Percentiles rank a stretch among this genome's conserved stretches.
These are phyloP conservation scores for Agaricus blazei DNA, from an alignment of 768 basidiomycete genomes.

Conservation along the genomic window DNA sequence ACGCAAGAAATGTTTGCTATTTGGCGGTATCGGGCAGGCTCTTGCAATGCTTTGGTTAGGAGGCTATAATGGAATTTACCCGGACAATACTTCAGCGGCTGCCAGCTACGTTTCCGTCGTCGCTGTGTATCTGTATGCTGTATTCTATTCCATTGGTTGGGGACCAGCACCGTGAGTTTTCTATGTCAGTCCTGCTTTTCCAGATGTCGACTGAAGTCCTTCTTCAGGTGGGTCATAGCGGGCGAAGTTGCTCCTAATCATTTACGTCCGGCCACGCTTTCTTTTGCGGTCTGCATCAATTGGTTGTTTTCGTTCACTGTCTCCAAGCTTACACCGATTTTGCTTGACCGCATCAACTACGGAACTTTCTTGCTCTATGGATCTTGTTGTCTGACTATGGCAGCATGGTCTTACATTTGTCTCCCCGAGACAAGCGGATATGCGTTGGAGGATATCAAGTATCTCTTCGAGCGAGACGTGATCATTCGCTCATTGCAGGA, in stretches of 20 bases:
- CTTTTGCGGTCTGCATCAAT: conserved; percentile 33
- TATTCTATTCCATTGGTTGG: conserved; percentile 41
- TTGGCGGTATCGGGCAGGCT: conserved; percentile 45
- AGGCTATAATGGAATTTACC: conserved; percentile 32
- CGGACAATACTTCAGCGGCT: conserved; percentile 22
- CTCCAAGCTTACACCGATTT: conserved; percentile 35
- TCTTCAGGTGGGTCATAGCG: conserved; percentile 32
- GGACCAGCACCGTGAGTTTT: conserved; percentile 30
- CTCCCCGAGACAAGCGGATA: conserved; percentile 44
- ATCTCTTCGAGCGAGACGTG: conserved; percentile 35
- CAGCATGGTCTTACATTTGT: conserved; percentile 37
- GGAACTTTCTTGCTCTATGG: conserved; percentile 41
- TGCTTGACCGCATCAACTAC: conserved; percentile 27
- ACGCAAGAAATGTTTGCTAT: conserved; percentile 42
- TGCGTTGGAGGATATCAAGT: conserved; percentile 41
- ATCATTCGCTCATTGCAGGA: conserved; percentile 31
- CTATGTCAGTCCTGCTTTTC: neutral
- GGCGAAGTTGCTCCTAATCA: conserved; percentile 41
- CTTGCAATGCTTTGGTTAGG: conserved; percentile 45
- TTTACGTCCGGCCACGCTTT: conserved; percentile 32
- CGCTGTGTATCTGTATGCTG: conserved; percentile 42
- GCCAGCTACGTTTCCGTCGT: conserved; percentile 39
- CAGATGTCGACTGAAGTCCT: neutral
- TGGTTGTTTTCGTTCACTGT: conserved; percentile 45
- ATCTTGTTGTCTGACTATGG: conserved; percentile 34